Evolutionary conservation across 202 grass and related monocot genomes (phyloP), one percentile per base, ranked within the genome.

Genomic region (Eragrostis tef): DNA sequence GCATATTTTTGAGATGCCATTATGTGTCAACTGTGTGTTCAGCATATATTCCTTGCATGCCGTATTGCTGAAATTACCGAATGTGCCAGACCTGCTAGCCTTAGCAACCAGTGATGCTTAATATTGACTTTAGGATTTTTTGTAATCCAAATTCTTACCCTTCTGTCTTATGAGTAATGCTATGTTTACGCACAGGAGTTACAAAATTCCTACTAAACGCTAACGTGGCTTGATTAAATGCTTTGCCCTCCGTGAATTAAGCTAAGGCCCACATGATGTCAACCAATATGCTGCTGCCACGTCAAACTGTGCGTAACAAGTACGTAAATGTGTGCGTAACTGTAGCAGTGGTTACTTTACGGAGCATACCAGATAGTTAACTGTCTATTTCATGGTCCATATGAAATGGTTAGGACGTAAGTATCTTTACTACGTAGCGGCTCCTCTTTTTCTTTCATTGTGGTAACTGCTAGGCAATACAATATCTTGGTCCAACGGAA

Each of bases 351-450:
- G 46, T 70, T 54, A 63, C 29, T 44, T 34, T 39, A 63, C 22
- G 46, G 19, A 77, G 42, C 19, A 71, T 87, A 16, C 0, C 29
- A 58, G 16, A 41, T 80, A 49, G 26, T 51, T 67, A 48, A 77
- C 19, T 76, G 42, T 29, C 21, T 44, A 12, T 56, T 42, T 67
- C 70, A 51, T 68, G 61, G 15, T 75, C 70, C 15, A 12, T 11
- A 75, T 48, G 59, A 74, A 54, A 81, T 75, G 78, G 50, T 73
- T 81, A 75, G 41, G 11, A 21, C 54, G 15, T 67, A 80, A 11
- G 43, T 43, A 70, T 36, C 12, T 73, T 75, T 51, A 74, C 25
- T 67, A 47, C 25, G 56, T 76, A 31, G 6, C 51, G 52, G 16
- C 17, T 54, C 77, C 21, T 66, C 21, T 49, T 81, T 75, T 70